Percentiles rank a stretch among this genome's conserved stretches.
These are phyloP conservation scores for Xerocomus potaroensis DNA, from an alignment of 768 basidiomycete genomes.

Conservation along the genomic window DNA sequence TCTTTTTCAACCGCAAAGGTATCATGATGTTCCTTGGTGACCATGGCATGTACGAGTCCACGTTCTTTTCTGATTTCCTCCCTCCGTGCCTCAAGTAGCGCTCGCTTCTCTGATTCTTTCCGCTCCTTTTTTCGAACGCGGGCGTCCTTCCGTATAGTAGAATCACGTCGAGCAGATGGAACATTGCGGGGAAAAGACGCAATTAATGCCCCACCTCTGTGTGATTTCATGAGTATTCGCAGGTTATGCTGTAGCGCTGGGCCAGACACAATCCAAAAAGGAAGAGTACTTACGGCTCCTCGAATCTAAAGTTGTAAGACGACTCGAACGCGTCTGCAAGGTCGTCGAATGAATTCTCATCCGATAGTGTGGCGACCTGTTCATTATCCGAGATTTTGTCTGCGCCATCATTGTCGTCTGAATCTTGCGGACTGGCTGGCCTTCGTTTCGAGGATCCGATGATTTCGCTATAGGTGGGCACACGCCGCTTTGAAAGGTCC, in stretches of 20 bases:
- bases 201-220: conserved; percentile 63
- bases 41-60: conserved; percentile 53
- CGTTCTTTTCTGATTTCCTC: conserved; percentile 76
- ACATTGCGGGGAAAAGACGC: conserved; percentile 74
- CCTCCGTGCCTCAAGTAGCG: conserved; percentile 79
- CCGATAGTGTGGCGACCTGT: conserved; percentile 36
- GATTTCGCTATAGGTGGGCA: conserved; percentile 86
- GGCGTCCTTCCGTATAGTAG: conserved; percentile 80
- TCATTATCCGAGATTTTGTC: conserved; percentile 13
- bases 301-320: conserved; percentile 98
- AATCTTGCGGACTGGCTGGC: conserved; percentile 14
- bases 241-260: background rate
- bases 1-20: conserved; percentile 39
- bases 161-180: conserved; percentile 62
- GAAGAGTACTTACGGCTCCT: conserved; percentile 73
- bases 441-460: conserved; percentile 37
- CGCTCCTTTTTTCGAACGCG: conserved; percentile 72
- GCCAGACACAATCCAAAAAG: too few relatives aligned
- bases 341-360: conserved; percentile 83
- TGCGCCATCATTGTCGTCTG: conserved; percentile 12
- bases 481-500: conserved; percentile 64
- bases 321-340: conserved; percentile 89
- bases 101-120: conserved; percentile 59
- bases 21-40: conserved; percentile 52
- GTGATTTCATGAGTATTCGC: background rate